A percentile compares a stretch with the other conserved stretches of the same genome.
phyloP scores from a whole-genome alignment of 495 filamentous ascomycete genomes.

The Immersiella caudata region DNA sequence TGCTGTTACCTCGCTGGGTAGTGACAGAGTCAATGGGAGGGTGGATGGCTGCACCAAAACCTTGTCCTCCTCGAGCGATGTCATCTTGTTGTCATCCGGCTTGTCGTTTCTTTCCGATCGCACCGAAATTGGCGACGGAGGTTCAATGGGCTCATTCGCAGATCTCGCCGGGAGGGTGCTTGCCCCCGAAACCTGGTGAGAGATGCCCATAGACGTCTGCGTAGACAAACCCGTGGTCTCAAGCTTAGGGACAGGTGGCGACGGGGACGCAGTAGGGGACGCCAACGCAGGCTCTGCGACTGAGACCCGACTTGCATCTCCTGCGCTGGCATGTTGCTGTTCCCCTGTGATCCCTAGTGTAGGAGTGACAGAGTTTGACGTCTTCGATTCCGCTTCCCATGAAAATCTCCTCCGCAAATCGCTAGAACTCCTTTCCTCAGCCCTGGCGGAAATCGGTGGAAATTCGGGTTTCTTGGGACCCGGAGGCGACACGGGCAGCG shows the following conservation, averaged over 20 bases:
- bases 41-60: slow-evolving; percentile 35
- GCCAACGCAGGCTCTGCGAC: slow-evolving; percentile 11
- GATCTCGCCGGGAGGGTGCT: slow-evolving; percentile 37
- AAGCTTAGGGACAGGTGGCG: slow-evolving; percentile 5
- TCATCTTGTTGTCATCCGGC: slow-evolving; percentile 20
- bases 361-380: neutral
- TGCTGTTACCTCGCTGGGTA: slow-evolving; percentile 36
- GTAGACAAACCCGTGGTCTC: slow-evolving; percentile 1
- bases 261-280: neutral
- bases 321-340: neutral
- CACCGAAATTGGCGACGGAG: slow-evolving; percentile 42
- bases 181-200: slow-evolving; percentile 42
- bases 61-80: slow-evolving; percentile 51
- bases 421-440: neutral
- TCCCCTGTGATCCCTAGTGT: slow-evolving; percentile 14
- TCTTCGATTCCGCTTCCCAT: slow-evolving; percentile 46
- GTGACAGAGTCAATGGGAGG: slow-evolving; percentile 33
- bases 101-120: slow-evolving; percentile 23
- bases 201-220: slow-evolving; percentile 21
- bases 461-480: neutral
- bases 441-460: neutral
- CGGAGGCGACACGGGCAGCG: neutral
- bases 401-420: slow-evolving; percentile 50
- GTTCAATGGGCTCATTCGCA: slow-evolving; percentile 30
- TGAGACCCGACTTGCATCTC: slow-evolving; percentile 8